Percentiles rank a stretch among this genome's conserved stretches.
Conservation (phyloP, 176 grass and related monocot species). For the Cenchrus fungigraminus region DNA sequence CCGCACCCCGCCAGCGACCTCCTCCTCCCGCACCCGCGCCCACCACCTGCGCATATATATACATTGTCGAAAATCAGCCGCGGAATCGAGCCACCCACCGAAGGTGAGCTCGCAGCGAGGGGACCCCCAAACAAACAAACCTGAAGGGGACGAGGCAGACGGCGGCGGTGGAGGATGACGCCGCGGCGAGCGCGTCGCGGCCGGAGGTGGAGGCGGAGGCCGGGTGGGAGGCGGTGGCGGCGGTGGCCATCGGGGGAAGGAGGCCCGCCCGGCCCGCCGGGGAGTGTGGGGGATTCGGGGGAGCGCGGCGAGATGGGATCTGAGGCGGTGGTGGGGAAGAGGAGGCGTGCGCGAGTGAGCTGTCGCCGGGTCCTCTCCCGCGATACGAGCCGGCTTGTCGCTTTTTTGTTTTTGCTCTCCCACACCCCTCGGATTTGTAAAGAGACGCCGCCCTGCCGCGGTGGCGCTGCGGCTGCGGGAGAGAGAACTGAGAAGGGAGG, state of each 20-base stretch:
- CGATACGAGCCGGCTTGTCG: constrained; percentile 17
- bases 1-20: constrained; percentile 50
- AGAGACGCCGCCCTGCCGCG: background rate
- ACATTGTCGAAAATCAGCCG: constrained; percentile 24
- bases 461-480: background rate
- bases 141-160: constrained; percentile 81
- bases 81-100: background rate
- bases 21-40: constrained; percentile 60
- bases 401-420: constrained; percentile 20
- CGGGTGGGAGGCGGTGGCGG: constrained; percentile 42
- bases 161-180: constrained; percentile 33
- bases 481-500: too few relatives aligned
- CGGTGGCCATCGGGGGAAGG: constrained; percentile 38
- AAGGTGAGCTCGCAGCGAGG: background rate
- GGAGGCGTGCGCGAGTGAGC: constrained; percentile 50
- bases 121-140: background rate
- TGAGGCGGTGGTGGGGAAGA: background rate
- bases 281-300: too few relatives aligned
- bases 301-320: constrained; percentile 30
- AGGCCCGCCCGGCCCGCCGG: background rate
- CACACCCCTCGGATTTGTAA: background rate
- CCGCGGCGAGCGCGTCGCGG: constrained; percentile 21
- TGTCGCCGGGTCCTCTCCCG: constrained; percentile 24
- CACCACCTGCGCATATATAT: constrained; percentile 56
- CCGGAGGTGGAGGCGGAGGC: constrained; percentile 44